Evolutionary conservation across 2,329 filamentous ascomycete genomes (phyloP).

Genomic region (Piedraia hortae): DNA sequence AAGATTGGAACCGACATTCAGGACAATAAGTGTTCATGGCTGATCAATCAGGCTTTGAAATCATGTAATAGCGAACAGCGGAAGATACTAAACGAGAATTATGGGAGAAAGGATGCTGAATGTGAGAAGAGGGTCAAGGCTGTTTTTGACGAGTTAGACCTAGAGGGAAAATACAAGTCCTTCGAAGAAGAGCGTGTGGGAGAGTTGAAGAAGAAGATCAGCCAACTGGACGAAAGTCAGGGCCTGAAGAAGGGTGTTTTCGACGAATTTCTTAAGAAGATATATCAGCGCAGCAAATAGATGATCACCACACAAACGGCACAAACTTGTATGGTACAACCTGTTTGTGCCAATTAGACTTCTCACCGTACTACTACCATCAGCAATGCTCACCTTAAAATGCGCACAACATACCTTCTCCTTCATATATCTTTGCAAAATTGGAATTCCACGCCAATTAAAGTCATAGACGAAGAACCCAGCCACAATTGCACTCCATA

Average conservation of each 20-base stretch:
- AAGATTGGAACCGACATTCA: slow-evolving; percentile 98
- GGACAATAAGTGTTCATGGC: slow-evolving; percentile 99
- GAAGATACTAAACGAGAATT: slow-evolving; percentile 68
- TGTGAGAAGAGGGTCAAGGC: slow-evolving; percentile 71
- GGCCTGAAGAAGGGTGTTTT: slow-evolving; percentile 81
- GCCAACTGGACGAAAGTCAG: slow-evolving; percentile 52
- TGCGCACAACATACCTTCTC: slow-evolving; percentile 11
- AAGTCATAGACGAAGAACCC: slow-evolving; percentile 22
- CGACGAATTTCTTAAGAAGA: slow-evolving; percentile 74
- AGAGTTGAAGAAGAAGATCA: slow-evolving; percentile 54
- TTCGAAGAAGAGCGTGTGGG: slow-evolving; percentile 70
- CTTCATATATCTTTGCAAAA: slow-evolving; percentile 23
- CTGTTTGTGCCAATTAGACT: slow-evolving; percentile 14
- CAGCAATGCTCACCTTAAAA: slow-evolving; percentile 1
- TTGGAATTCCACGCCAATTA: slow-evolving; percentile 13
- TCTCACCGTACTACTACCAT: slow-evolving; percentile 13
- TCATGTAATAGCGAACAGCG: slow-evolving; percentile 63
- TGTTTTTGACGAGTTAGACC: slow-evolving; percentile 59
- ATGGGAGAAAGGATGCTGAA: slow-evolving; percentile 66
- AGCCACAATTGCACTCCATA: slow-evolving; percentile 16
- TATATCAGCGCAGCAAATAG: slow-evolving; percentile 90
- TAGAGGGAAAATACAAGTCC: slow-evolving; percentile 58
- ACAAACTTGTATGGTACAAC: slow-evolving; percentile 15
- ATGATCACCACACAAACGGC: slow-evolving; percentile 8
- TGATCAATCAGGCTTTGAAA: slow-evolving; percentile 79